A percentile compares a stretch with the other conserved stretches of the same genome.
Evolutionary conservation across 2,329 filamentous ascomycete species (phyloP).

Genomic region (Penicillium sp.): DNA sequence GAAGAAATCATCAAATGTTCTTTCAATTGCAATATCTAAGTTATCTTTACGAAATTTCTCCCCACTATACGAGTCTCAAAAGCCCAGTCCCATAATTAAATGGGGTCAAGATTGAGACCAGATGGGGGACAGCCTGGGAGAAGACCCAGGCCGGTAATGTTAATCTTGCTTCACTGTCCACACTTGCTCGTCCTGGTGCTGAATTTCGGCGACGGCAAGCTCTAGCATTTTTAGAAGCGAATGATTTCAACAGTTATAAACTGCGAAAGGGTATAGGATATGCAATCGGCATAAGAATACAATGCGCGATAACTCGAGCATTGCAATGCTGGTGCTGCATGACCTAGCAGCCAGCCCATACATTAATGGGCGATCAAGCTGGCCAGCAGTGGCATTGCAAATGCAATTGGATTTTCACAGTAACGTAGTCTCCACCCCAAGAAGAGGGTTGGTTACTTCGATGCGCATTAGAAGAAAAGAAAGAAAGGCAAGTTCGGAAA

Average conservation of each 20-base stretch:
- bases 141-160: slow-evolving; percentile 30
- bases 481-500: slow-evolving; percentile 1
- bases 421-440: background rate
- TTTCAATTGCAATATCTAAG: background rate
- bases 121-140: slow-evolving; percentile 34
- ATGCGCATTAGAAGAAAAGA: background rate
- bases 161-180: slow-evolving; percentile 56
- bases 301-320: background rate
- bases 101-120: slow-evolving; percentile 41
- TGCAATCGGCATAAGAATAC: background rate
- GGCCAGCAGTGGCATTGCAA: background rate
- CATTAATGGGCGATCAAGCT: slow-evolving; percentile 15
- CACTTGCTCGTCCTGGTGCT: slow-evolving; percentile 51
- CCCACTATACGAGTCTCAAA: slow-evolving; percentile 38
- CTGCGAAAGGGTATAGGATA: background rate
- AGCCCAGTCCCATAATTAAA: slow-evolving; percentile 46
- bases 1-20: background rate
- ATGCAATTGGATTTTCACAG: background rate
- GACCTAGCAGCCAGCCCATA: slow-evolving; percentile 4
- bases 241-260: slow-evolving; percentile 8
- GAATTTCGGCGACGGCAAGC: slow-evolving; percentile 49
- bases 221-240: slow-evolving; percentile 53
- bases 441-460: background rate
- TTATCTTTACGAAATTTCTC: slow-evolving; percentile 36
- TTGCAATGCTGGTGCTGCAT: background rate